A percentile compares a stretch with the other conserved stretches of the same genome.
Conservation (phyloP, 768 basidiomycete species). For the Tulasnella sp. region DNA sequence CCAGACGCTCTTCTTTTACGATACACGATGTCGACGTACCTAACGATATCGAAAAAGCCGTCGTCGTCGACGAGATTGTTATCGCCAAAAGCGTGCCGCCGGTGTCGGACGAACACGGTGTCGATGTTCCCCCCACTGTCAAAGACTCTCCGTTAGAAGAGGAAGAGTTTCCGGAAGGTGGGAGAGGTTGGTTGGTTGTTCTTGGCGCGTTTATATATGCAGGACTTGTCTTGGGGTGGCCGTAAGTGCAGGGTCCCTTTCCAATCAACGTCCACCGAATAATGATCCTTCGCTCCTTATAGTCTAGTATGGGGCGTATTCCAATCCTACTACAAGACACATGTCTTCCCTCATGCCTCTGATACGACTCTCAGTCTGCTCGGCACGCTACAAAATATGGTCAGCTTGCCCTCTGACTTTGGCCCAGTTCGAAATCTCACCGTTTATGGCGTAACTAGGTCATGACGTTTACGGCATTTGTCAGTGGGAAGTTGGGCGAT, state of each 20-base stretch:
- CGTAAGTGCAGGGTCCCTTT: not conserved
- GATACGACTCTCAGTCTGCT: constrained; percentile 12
- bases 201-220: constrained; percentile 14
- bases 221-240: constrained; percentile 4
- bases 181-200: constrained; percentile 16
- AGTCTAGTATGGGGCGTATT: constrained; percentile 15
- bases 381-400: constrained; percentile 9
- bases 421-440: not conserved
- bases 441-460: not conserved
- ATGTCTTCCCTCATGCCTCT: constrained; percentile 13
- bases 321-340: constrained; percentile 12
- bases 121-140: not conserved
- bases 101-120: not conserved
- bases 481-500: constrained; percentile 16
- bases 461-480: constrained; percentile 15
- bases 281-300: not conserved
- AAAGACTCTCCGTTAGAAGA: not conserved
- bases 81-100: not conserved
- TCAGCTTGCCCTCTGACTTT: not conserved
- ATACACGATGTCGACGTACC: not conserved
- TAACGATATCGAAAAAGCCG: not conserved
- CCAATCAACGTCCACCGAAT: not conserved
- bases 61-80: not conserved
- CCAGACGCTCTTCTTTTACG: not conserved
- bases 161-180: constrained; percentile 16